Evolutionary conservation across 345 rosid genomes (phyloP), one percentile per base, ranked within the genome.

Genomic region (Lenwebbia sp.): DNA sequence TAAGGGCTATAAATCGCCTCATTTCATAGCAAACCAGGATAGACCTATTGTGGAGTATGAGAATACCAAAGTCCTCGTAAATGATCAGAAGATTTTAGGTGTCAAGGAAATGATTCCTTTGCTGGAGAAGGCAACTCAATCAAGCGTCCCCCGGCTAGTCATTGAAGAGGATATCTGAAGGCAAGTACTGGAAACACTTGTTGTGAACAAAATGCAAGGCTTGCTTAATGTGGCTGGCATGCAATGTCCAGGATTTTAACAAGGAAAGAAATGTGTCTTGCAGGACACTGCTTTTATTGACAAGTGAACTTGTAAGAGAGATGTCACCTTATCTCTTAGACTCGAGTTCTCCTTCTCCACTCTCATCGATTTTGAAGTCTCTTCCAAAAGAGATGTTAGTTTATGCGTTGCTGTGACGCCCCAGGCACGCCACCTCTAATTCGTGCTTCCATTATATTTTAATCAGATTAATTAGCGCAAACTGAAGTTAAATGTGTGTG

Each of bases 1-100:
- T 90, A 93, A 93, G 92, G 99, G 98, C 55, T 96, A 92, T 84
- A 92, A 96, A 93, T 95, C 96, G 0, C 93, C 96, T 14, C 95
- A 93, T 6, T 97, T 97, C 94, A 91, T 97, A 74, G 95, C 97
- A 65, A 96, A 96, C 87, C 98, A 90, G 86, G 97, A 93, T 62
- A 94, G 90, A 62, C 2, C 22, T 60, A 37, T 60, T 0, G 7
- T 94, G 88, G 98, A 94, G 88, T 8, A 95, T 84, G 96, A 93
- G 85, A 95, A 95, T 89, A 90, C 95, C 76, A 95, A 85, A 89
- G 92, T 97, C 86, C 92, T 95, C 13, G 96, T 95, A 75, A 90
- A 92, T 8, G 99, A 95, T 89, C 94, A 93, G 84, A 92, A 87
- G 89, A 97, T 95, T 57, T 85, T 90, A 94, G 30, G 26, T 57